phyloP scores from a whole-genome alignment of 2,329 filamentous ascomycete species.

The Aspergillus sp. region DNA sequence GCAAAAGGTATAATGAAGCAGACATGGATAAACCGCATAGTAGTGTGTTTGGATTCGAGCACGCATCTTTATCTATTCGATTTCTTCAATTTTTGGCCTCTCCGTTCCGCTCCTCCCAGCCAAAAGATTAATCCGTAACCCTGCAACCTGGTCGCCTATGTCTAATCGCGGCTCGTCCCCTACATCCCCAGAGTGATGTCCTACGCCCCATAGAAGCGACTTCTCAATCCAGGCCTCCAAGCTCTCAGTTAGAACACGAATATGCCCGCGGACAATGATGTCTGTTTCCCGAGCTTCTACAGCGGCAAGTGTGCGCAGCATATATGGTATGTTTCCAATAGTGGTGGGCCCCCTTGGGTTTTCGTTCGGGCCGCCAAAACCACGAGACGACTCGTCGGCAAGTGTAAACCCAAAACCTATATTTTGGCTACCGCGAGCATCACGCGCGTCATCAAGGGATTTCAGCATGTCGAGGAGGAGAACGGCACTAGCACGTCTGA shows the following conservation, averaged over 20 bases:
- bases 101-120: conserved; percentile 19
- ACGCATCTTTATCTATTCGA: conserved; percentile 30
- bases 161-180: conserved; percentile 28
- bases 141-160: conserved; percentile 40
- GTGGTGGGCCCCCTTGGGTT: conserved; percentile 19
- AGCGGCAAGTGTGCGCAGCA: conserved; percentile 36
- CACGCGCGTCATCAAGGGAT: conserved; percentile 37
- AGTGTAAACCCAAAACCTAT: conserved; percentile 44
- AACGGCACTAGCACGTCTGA: conserved; percentile 42
- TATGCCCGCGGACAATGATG: conserved; percentile 39
- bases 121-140: conserved; percentile 37
- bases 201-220: conserved; percentile 41
- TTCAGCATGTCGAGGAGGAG: conserved; percentile 43
- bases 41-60: background rate
- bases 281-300: conserved; percentile 42
- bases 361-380: background rate
- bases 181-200: conserved; percentile 17
- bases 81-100: conserved; percentile 43
- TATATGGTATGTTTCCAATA: conserved; percentile 41
- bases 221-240: conserved; percentile 46
- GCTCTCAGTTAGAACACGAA: conserved; percentile 41
- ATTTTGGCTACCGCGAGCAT: conserved; percentile 26
- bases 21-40: background rate
- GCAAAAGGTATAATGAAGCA: background rate
- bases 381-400: conserved; percentile 17